phyloP scores from a whole-genome alignment of 129 eudicot genomes.

The Saposhnikovia divaricata region DNA sequence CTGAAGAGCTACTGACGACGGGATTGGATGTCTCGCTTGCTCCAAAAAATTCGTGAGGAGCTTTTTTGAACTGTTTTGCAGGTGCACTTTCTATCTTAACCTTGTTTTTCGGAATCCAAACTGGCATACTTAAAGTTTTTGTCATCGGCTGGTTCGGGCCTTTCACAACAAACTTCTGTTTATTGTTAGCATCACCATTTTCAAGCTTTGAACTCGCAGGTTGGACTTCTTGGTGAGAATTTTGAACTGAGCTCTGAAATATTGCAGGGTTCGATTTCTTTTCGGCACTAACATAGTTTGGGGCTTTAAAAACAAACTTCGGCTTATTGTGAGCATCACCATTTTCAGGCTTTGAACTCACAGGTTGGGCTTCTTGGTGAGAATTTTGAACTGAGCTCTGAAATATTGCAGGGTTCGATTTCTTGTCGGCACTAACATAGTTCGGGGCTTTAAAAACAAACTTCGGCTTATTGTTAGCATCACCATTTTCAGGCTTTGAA shows the following conservation, averaged over 20 bases:
- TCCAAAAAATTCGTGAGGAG: slow-evolving; percentile 30
- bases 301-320: not conserved
- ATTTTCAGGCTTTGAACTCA: not conserved
- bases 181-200: not conserved
- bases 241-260: not conserved
- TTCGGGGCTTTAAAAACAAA: not conserved
- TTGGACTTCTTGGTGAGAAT: not conserved
- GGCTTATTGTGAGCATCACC: not conserved
- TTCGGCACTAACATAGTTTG: not conserved
- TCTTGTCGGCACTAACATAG: not conserved
- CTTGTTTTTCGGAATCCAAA: slow-evolving; percentile 13
- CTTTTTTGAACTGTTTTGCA: slow-evolving; percentile 13
- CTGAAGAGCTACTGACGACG: slow-evolving; percentile 8
- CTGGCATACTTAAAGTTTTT: slow-evolving; percentile 11
- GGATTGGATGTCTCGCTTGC: slow-evolving; percentile 11
- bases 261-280: not conserved
- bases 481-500: not conserved
- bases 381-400: not conserved
- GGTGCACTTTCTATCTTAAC: slow-evolving; percentile 10
- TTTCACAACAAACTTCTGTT: not conserved
- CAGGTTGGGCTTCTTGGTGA: slow-evolving; percentile 3
- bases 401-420: not conserved
- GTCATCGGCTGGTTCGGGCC: slow-evolving; percentile 7
- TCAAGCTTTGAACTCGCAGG: not conserved
- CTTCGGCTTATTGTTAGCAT: not conserved